Evolutionary conservation across 345 rosid genomes (phyloP).

Genomic region (Dipteronia sinensis): DNA sequence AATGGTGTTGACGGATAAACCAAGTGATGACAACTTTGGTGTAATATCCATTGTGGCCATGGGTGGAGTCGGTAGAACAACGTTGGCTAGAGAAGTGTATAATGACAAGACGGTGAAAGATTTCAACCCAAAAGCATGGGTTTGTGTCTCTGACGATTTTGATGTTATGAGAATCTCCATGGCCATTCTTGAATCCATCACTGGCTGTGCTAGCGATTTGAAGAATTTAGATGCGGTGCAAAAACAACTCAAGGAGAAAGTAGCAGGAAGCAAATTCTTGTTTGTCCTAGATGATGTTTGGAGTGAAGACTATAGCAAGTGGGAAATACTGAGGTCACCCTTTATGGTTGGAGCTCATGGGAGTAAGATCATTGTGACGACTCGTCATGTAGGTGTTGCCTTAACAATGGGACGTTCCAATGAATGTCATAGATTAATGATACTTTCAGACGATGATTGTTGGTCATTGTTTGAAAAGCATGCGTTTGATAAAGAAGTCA

Average conservation of each 20-base stretch:
- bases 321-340: background rate
- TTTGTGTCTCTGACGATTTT: slow-evolving; percentile 1
- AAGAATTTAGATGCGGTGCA: background rate
- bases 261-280: background rate
- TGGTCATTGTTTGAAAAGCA: background rate
- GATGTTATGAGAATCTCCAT: background rate
- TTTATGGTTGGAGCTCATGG: background rate
- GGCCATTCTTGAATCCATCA: background rate
- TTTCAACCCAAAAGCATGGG: background rate
- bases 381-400: background rate
- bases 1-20: background rate
- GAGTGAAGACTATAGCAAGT: background rate
- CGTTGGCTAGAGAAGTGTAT: background rate
- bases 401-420: background rate
- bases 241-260: background rate
- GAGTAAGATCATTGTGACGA: background rate
- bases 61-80: slow-evolving; percentile 8
- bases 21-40: background rate
- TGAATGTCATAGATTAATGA: background rate
- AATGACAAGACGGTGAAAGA: background rate
- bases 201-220: too few species aligned
- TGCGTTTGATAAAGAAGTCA: background rate
- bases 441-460: background rate
- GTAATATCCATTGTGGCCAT: background rate
- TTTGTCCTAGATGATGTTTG: slow-evolving; percentile 10